Conservation (phyloP, 495 filamentous ascomycete genomes). For the Aspergillus leporis region DNA sequence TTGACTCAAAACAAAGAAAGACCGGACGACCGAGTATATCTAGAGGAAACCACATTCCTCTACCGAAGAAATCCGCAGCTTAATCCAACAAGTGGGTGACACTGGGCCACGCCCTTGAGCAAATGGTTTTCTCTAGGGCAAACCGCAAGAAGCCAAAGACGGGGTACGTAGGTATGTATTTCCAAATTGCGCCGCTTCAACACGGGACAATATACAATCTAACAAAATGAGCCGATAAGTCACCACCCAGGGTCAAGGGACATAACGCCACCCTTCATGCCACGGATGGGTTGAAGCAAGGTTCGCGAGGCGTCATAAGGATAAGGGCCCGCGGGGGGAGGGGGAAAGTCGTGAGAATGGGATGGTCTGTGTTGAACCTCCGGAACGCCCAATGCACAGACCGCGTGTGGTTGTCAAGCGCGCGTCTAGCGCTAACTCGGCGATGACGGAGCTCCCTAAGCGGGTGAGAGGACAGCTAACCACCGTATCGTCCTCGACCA, state of each 20-base stretch:
- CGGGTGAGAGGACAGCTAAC: constrained; percentile 10
- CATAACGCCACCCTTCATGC: constrained; percentile 16
- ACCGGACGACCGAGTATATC: constrained; percentile 31
- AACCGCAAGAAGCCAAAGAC: constrained; percentile 18
- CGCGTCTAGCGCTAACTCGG: constrained; percentile 19
- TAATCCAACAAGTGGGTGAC: constrained; percentile 18
- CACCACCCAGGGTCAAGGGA: constrained; percentile 10
- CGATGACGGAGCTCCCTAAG: constrained; percentile 24
- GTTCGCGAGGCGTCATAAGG: constrained; percentile 14
- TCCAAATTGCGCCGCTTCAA: constrained; percentile 5
- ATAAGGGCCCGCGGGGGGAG: constrained; percentile 21
- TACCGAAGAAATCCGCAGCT: constrained; percentile 18
- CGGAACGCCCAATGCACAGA: constrained; percentile 12
- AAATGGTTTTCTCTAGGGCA: constrained; percentile 24
- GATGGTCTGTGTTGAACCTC: background rate
- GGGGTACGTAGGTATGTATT: constrained; percentile 1
- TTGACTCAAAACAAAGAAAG: constrained; percentile 38
- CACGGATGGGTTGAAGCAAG: constrained; percentile 13
- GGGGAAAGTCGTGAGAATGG: background rate
- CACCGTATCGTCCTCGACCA: too few relatives aligned
- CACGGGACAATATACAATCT: background rate
- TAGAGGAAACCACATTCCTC: constrained; percentile 48
- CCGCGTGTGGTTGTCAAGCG: constrained; percentile 17
- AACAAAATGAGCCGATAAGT: constrained; percentile 11
- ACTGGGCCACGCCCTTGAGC: constrained; percentile 10